These are phyloP conservation scores for Eugenia klotzschiana DNA, from an alignment of 441 rosid genomes.

Conservation along the genomic window DNA sequence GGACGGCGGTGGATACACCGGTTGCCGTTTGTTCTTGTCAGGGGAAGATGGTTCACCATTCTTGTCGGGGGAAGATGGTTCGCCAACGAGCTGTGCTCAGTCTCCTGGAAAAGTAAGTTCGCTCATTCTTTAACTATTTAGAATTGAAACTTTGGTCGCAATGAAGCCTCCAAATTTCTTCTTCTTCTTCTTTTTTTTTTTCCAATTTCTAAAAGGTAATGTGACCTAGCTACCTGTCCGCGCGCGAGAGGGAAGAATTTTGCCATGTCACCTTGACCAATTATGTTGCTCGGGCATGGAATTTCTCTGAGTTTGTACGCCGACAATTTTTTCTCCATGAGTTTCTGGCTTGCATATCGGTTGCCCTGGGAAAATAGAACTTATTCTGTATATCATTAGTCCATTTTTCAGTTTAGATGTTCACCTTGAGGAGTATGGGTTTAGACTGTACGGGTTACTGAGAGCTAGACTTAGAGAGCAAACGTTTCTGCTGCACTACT, in stretches of 20 bases:
- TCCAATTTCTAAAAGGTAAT: not conserved
- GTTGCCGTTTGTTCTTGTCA: slow-evolving; percentile 23
- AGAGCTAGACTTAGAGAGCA: not conserved
- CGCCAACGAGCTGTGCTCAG: slow-evolving; percentile 9
- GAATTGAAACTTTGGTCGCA: not conserved
- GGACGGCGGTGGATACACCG: slow-evolving; percentile 10
- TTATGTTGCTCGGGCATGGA: not conserved
- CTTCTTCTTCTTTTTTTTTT: not conserved
- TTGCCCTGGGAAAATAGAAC: not conserved
- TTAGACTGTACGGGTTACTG: not conserved
- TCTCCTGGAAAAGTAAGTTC: slow-evolving; percentile 28
- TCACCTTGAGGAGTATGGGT: not conserved
- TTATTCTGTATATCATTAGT: not conserved
- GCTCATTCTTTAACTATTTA: not conserved
- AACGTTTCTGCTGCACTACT: not conserved
- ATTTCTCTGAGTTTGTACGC: not conserved
- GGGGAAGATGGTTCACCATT: slow-evolving; percentile 29
- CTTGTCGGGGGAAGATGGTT: slow-evolving; percentile 34
- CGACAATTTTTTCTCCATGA: not conserved
- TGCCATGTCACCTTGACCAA: not conserved
- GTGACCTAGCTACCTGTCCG: not conserved
- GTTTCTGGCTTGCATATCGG: not conserved
- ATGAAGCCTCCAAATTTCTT: not conserved
- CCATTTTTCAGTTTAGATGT: not conserved
- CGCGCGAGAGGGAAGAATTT: not conserved